These are phyloP conservation scores for Verbascum thapsus DNA, from an alignment of 257 asterid species.

Conservation along the genomic window DNA sequence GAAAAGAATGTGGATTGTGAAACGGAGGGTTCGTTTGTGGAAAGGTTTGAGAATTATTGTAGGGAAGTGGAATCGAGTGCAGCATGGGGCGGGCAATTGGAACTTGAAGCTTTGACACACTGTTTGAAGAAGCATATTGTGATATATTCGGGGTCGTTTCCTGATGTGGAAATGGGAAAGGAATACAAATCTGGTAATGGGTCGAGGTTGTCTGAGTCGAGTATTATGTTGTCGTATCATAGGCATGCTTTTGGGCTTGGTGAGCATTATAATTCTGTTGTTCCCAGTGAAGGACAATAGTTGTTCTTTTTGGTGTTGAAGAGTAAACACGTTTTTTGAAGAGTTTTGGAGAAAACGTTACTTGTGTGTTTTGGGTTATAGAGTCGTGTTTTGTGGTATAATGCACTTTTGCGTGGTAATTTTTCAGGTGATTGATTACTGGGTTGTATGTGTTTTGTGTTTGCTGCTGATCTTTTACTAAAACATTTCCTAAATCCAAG, in stretches of 20 bases:
- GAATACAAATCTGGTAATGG: conserved; percentile 62
- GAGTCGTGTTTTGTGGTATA: background rate
- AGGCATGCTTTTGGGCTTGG: conserved; percentile 96
- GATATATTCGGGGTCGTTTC: conserved; percentile 88
- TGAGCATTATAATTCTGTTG: conserved; percentile 91
- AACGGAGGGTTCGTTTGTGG: conserved; percentile 47
- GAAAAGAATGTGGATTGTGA: conserved; percentile 60
- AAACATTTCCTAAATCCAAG: no score
- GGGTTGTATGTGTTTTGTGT: no score
- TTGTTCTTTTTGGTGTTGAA: conserved; percentile 4
- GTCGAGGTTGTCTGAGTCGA: conserved; percentile 37
- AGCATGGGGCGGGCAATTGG: conserved; percentile 98
- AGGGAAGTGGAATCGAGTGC: conserved; percentile 85
- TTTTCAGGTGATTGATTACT: background rate
- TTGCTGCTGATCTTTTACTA: background rate
- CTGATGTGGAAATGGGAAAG: conserved; percentile 99
- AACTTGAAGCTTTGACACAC: conserved; percentile 90
- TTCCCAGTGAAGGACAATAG: conserved; percentile 46
- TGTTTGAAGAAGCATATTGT: conserved; percentile 80
- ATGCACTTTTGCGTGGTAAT: background rate
- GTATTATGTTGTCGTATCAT: conserved; percentile 81
- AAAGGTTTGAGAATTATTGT: conserved; percentile 82
- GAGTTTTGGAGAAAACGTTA: background rate
- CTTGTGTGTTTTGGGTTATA: background rate
- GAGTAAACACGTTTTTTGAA: background rate